A percentile compares a stretch with the other conserved stretches of the same genome.
These are phyloP conservation scores for Hyaloperonospora arabidopsidis DNA, from an alignment of 352 stramenopile genomes.

Conservation along the genomic window DNA sequence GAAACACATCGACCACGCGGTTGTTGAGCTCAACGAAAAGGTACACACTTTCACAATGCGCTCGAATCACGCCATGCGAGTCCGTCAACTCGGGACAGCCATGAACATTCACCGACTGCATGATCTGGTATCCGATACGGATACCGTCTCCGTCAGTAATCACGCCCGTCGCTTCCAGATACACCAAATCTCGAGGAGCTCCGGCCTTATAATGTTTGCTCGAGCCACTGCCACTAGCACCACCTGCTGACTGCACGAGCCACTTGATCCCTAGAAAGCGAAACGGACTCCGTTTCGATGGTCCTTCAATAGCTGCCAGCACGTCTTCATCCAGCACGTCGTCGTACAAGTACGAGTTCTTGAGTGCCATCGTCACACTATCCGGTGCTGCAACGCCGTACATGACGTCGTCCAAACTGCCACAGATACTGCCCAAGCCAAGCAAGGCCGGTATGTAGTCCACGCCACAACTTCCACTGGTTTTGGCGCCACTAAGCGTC, in stretches of 20 bases:
- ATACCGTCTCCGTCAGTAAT: slow-evolving; percentile 45
- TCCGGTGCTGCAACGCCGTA: slow-evolving; percentile 47
- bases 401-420: slow-evolving; percentile 51
- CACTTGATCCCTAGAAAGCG: slow-evolving; percentile 64
- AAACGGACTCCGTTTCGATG: slow-evolving; percentile 52
- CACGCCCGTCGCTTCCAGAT: slow-evolving; percentile 55
- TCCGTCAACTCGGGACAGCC: slow-evolving; percentile 29
- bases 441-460: slow-evolving; percentile 31
- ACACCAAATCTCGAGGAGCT: slow-evolving; percentile 49
- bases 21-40: slow-evolving; percentile 31
- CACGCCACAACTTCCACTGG: no score
- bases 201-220: slow-evolving; percentile 27
- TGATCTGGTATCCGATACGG: slow-evolving; percentile 54
- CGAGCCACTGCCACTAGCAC: slow-evolving; percentile 15
- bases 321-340: slow-evolving; percentile 54
- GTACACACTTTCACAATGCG: slow-evolving; percentile 34
- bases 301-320: slow-evolving; percentile 46
- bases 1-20: slow-evolving; percentile 34
- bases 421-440: slow-evolving; percentile 34
- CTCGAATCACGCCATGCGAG: slow-evolving; percentile 29
- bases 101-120: slow-evolving; percentile 49
- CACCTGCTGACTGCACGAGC: slow-evolving; percentile 42
- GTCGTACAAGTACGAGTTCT: slow-evolving; percentile 34
- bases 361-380: slow-evolving; percentile 49
- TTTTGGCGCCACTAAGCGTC: no score